Conservation (phyloP, 495 filamentous ascomycete species). For the Chaetomium fimeti region DNA sequence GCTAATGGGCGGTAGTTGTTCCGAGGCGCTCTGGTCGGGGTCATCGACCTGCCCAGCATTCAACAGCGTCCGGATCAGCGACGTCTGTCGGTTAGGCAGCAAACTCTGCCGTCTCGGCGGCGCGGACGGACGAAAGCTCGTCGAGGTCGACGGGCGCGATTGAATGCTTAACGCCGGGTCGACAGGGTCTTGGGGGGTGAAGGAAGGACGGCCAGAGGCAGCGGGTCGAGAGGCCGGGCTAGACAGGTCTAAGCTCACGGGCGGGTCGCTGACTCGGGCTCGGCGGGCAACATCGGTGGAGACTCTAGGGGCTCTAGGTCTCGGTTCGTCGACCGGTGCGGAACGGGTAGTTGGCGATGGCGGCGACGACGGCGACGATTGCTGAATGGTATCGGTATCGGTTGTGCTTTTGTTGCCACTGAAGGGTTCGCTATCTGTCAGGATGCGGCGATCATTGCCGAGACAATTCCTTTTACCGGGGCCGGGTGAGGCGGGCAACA, state of each 20-base stretch:
- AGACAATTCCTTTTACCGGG: constrained; percentile 6
- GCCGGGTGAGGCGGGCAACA: neutral
- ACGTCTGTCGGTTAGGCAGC: constrained; percentile 48
- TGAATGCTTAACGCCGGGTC: constrained; percentile 17
- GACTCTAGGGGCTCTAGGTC: constrained; percentile 10
- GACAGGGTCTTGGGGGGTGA: constrained; percentile 15
- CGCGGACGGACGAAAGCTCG: constrained; percentile 27
- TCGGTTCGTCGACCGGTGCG: constrained; percentile 13
- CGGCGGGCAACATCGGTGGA: constrained; percentile 18
- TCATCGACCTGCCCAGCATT: constrained; percentile 36
- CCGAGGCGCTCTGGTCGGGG: constrained; percentile 28
- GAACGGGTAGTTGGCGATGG: neutral
- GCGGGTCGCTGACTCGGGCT: constrained; percentile 30
- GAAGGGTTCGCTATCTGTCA: constrained; percentile 19
- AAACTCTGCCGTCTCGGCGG: constrained; percentile 47
- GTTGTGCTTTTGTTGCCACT: constrained; percentile 21
- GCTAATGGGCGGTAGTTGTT: constrained; percentile 43
- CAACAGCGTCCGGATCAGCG: constrained; percentile 50
- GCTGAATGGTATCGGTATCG: constrained; percentile 12
- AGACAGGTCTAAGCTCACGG: constrained; percentile 20
- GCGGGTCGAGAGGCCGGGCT: constrained; percentile 6
- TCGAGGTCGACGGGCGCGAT: constrained; percentile 27
- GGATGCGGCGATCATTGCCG: constrained; percentile 26
- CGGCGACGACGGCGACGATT: neutral
- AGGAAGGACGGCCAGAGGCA: neutral